Evolutionary conservation across 2,329 filamentous ascomycete genomes (phyloP), one percentile per base, ranked within the genome.

Genomic region (Penicillium frequentans): DNA sequence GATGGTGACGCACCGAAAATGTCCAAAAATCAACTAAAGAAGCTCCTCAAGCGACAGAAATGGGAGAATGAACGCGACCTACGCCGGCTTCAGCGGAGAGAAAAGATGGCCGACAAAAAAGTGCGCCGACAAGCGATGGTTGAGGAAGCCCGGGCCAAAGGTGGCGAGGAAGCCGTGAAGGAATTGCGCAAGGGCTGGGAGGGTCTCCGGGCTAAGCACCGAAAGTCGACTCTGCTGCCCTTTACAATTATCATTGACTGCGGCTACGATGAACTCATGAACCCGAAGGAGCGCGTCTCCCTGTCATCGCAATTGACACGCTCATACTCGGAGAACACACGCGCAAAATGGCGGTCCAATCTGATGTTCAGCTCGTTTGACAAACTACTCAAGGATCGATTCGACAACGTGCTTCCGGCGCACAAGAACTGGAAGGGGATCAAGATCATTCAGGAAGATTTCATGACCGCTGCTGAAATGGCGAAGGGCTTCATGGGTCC

Each of bases 231-330:
- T 49, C 84, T 86, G 55, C 82, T 96, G 0, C 92, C 93, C 1
- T 78, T 98, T 23, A 85, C 90, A 0, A 79, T 99, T 63, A 81
- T 99, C 57, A 79, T 99, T 61, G 95, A 99, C 77, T 98, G 93
- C 76, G 87, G 90, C 64, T 99, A 96, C 72, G 93, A 99, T 73
- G 81, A 90, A 43, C 84, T 93, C 69, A 99, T 99, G 95, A 82
- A 82, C 50, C 90, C 93, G 37, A 89, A 90, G 65, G 95, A 99
- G 76, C 81, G 90, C 29, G 87, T 93, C 54, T 96, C 91, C 5
- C 82, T 99, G 13, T 85, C 86, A 1, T 85, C 87, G 56, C 95
- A 99, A 74, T 82, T 99, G 60, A 96, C 91, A 9, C 82, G 95
- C 55, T 89, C 85, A 56, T 99, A 99, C 75, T 91, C 92, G 21